These are phyloP conservation scores for Citrullus amarus DNA, from an alignment of 306 rosid species.

Conservation along the genomic window DNA sequence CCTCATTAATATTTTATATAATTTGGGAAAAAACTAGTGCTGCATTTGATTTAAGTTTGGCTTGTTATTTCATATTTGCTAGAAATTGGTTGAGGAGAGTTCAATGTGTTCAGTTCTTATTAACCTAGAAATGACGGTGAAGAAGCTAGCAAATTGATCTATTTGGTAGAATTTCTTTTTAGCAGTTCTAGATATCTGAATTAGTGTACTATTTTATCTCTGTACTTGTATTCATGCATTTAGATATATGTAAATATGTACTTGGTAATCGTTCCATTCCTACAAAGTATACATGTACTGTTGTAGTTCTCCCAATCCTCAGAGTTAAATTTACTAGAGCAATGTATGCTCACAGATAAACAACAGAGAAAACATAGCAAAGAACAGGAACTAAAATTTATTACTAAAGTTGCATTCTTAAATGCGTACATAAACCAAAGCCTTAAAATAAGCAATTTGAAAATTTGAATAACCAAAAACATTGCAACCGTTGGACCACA, in stretches of 20 bases:
- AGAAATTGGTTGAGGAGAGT: neutral
- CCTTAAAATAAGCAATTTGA: neutral
- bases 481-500: neutral
- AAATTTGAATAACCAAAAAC: neutral
- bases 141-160: neutral
- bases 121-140: neutral
- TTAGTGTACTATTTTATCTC: neutral
- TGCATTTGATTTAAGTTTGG: neutral
- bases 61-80: neutral
- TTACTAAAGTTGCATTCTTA: neutral
- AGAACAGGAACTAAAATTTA: neutral
- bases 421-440: neutral
- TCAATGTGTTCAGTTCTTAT: neutral
- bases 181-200: neutral
- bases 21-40: neutral
- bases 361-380: neutral
- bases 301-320: neutral
- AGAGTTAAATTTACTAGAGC: neutral
- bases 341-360: neutral
- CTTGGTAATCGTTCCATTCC: neutral
- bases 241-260: neutral
- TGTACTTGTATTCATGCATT: neutral
- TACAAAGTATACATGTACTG: neutral
- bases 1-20: neutral
- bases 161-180: neutral